phyloP scores from a whole-genome alignment of 306 rosid genomes.

The Delonix regia region DNA sequence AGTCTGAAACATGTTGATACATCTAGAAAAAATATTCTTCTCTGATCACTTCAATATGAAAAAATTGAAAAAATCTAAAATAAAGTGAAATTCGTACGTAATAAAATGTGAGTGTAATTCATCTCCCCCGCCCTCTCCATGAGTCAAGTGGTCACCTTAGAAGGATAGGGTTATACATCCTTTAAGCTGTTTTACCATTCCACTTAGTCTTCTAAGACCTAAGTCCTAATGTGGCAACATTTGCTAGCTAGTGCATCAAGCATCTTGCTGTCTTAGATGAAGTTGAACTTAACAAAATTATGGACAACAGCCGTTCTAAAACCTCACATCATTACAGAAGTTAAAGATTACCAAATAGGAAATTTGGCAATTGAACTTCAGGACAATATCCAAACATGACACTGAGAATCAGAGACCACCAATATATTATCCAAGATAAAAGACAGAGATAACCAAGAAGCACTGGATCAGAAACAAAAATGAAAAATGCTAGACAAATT shows the following conservation, averaged over 20 bases:
- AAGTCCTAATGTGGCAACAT: slow-evolving; percentile 17
- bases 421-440: neutral
- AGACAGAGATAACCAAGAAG: slow-evolving; percentile 12
- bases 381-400: neutral
- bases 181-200: neutral
- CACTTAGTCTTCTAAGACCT: slow-evolving; percentile 16
- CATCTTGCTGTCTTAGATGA: neutral
- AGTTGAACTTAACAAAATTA: slow-evolving; percentile 3
- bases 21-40: neutral
- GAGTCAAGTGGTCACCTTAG: neutral
- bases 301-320: neutral
- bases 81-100: neutral
- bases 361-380: slow-evolving; percentile 15
- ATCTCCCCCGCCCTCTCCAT: neutral
- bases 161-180: neutral
- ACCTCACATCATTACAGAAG: neutral
- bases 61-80: neutral
- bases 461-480: slow-evolving; percentile 15
- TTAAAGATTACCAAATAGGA: slow-evolving; percentile 11
- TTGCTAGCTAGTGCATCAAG: slow-evolving; percentile 11
- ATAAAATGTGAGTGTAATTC: neutral
- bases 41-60: neutral
- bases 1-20: neutral
- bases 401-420: slow-evolving; percentile 1
- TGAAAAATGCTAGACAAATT: slow-evolving; percentile 8